A percentile compares a stretch with the other conserved stretches of the same genome.
phyloP scores from a whole-genome alignment of 768 basidiomycete genomes.

The Suillus clintonianus region DNA sequence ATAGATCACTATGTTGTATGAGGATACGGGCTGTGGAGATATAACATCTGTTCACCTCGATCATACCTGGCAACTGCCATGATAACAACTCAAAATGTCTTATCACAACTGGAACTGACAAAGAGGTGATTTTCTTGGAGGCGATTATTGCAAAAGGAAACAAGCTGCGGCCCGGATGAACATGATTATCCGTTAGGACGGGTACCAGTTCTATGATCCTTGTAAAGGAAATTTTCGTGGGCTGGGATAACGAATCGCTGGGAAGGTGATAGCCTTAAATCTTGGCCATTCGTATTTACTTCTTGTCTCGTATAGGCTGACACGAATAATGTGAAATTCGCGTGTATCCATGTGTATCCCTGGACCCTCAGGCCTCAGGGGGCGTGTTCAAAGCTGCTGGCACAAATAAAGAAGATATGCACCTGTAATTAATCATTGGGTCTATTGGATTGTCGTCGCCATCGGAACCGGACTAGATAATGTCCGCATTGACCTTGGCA shows the following conservation, averaged over 20 bases:
- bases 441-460: background rate
- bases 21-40: no score
- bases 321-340: background rate
- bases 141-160: background rate
- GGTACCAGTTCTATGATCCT: no score
- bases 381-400: no score
- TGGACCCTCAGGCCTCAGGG: no score
- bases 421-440: background rate
- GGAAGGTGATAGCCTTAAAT: background rate
- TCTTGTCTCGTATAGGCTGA: background rate
- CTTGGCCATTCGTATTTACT: no score
- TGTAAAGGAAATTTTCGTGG: no score
- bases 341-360: no score
- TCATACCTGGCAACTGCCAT: no score
- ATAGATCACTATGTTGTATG: background rate
- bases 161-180: no score
- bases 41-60: no score
- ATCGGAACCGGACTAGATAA: background rate
- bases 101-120: background rate
- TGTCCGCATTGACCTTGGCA: background rate
- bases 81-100: no score
- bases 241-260: background rate
- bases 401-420: background rate
- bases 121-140: background rate
- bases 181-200: no score